These are phyloP conservation scores for Ogataea hybrid DNA, from an alignment of 1,139 yeast genomes.

Conservation along the genomic window DNA sequence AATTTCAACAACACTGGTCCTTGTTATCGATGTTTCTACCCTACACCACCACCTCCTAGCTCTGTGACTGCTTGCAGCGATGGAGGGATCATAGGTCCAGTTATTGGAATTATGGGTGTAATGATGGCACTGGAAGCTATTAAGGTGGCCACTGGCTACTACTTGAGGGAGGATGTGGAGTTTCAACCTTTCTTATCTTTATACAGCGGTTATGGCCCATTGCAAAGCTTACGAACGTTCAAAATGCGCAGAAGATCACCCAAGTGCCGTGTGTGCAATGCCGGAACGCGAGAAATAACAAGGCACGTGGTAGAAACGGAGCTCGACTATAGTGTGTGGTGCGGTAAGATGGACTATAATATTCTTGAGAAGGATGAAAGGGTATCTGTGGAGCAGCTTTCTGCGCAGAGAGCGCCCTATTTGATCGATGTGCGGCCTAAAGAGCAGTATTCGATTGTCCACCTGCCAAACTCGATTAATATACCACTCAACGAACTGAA, in stretches of 20 bases:
- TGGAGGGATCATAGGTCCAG: constrained; percentile 96
- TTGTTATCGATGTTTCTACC: constrained; percentile 92
- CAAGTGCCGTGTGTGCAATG: constrained; percentile 68
- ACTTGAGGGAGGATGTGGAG: constrained; percentile 38
- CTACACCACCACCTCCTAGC: constrained; percentile 84
- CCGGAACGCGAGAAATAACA: constrained; percentile 43
- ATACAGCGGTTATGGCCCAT: constrained; percentile 67
- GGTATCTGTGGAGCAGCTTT: constrained; percentile 40
- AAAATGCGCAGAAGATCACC: constrained; percentile 72
- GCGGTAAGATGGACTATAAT: constrained; percentile 59
- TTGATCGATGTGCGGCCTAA: constrained; percentile 75
- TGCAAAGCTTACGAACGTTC: constrained; percentile 67
- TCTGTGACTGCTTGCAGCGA: constrained; percentile 85
- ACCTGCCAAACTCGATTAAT: constrained; percentile 59
- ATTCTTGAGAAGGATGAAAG: constrained; percentile 47
- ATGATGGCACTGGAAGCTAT: constrained; percentile 88
- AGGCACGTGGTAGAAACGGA: constrained; percentile 44
- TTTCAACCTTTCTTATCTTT: constrained; percentile 70
- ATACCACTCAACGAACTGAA: constrained; percentile 56
- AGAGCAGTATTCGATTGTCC: constrained; percentile 70
- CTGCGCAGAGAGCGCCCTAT: constrained; percentile 7
- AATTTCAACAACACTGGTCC: constrained; percentile 75
- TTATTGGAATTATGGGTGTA: constrained; percentile 86
- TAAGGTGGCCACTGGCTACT: constrained; percentile 63
- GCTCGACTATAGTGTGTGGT: constrained; percentile 67